Percentiles rank a stretch among this genome's conserved stretches.
These are phyloP conservation scores for Sphaceloma murrayae DNA, from an alignment of 2,329 filamentous ascomycete species.

Conservation along the genomic window DNA sequence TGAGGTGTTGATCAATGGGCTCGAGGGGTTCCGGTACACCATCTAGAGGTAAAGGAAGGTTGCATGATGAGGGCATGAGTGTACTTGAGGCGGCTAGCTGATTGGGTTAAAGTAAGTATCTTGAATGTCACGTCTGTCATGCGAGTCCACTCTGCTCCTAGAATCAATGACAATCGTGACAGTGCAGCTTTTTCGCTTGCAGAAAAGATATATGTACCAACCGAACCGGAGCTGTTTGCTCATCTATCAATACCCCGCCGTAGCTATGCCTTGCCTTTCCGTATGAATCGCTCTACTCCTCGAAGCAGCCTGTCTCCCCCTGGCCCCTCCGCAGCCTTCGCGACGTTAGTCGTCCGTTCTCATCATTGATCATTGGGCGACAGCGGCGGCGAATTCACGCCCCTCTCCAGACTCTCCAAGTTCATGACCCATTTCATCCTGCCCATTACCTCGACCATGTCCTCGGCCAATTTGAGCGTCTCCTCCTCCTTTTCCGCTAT, in stretches of 20 bases:
- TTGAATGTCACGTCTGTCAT: no score
- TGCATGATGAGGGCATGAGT: no score
- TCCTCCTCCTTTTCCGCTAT: constrained; percentile 51
- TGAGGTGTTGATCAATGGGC: constrained; percentile 29
- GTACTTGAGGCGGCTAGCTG: no score
- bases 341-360: no score
- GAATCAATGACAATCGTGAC: no score
- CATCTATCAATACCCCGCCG: constrained; percentile 11
- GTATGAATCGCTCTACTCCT: neutral
- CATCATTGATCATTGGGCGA: constrained; percentile 9
- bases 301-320: no score
- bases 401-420: constrained; percentile 14
- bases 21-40: constrained; percentile 30
- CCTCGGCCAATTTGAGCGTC: constrained; percentile 50
- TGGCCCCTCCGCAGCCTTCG: neutral
- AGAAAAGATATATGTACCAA: constrained; percentile 8
- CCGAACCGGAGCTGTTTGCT: constrained; percentile 5
- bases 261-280: constrained; percentile 6
- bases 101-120: no score
- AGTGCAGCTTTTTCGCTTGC: no score
- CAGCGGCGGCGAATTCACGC: constrained; percentile 9
- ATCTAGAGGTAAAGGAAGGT: no score
- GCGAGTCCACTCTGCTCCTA: no score
- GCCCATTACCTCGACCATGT: constrained; percentile 51
- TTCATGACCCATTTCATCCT: constrained; percentile 62